Conservation (phyloP, 208 protist species). For the Acanthamoeba triangularis region DNA sequence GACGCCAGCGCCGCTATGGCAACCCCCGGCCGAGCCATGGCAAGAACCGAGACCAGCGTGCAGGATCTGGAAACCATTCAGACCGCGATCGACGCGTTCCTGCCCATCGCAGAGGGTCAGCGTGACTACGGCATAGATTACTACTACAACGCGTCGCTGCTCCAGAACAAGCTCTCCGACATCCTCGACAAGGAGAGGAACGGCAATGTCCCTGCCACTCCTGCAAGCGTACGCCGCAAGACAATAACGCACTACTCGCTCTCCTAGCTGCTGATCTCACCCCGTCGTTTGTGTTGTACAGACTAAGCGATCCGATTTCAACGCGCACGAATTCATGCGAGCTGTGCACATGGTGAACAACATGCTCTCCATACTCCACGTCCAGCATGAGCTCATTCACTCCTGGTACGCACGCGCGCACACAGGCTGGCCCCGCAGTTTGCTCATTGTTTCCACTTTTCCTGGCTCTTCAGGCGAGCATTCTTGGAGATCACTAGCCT, state of each 20-base stretch:
- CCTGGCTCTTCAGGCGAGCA: background rate
- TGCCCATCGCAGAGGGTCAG: background rate
- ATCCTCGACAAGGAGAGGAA: background rate
- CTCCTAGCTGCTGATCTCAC: background rate
- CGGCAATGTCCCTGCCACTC: background rate
- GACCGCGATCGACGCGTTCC: background rate
- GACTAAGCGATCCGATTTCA: background rate
- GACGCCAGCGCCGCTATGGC: too few relatives aligned
- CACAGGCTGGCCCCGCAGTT: background rate
- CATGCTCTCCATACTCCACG: background rate
- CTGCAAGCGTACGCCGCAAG: background rate
- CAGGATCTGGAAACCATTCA: background rate
- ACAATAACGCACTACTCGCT: background rate
- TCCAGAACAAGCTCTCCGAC: background rate
- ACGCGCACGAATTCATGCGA: background rate
- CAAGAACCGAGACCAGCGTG: too few relatives aligned
- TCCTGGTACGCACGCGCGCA: background rate
- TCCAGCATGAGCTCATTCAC: background rate
- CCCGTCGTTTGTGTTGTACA: background rate
- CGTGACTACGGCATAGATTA: constrained; percentile 4
- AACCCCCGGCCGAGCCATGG: too few relatives aligned
- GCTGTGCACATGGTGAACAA: background rate
- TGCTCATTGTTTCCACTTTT: background rate
- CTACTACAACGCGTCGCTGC: background rate
- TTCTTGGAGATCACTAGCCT: background rate